Base-by-base conservation (phyloP, 202 grass and related monocot species). In the Cymbopogon flexuosus region DNA sequence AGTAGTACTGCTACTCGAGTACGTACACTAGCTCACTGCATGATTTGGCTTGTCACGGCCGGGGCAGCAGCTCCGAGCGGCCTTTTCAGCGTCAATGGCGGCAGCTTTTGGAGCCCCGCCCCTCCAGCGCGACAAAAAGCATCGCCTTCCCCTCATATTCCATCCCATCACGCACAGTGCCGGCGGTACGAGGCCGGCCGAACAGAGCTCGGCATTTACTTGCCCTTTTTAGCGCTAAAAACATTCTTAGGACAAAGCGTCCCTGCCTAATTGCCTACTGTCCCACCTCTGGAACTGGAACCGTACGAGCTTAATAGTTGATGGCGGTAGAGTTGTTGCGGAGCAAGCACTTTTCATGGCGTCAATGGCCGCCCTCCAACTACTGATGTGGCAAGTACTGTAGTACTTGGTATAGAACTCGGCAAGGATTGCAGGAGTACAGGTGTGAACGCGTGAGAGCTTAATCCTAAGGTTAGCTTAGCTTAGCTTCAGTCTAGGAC, bases 11-110 rank as follows among this genome's bases (percentile, higher is more conserved):
- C n/a, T n/a, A n/a, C n/a, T n/a, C n/a, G n/a, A n/a, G n/a, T n/a
- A n/a, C n/a, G n/a, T n/a, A n/a, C n/a, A n/a, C n/a, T n/a, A n/a
- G n/a, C 41, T 33, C 43, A 13, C 65, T 83, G 79, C 62, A 86
- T 89, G 87, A 86, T 79, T 82, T 89, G 83, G 87, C 83, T 62
- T 89, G 87, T 86, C 87, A 89, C 47, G 65, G 78, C 75, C 49
- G 10, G 19, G 33, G 35, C 35, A 36, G 21, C 30, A 40, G 22
- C 39, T 13, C 45, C 62, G 86, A 68, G 80, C 60, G 77, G 70
- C 47, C 83, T 82, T 89, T 85, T 85, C 87, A 62, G 83, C 80
- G 83, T 78, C 83, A 73, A 85, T 89, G 87, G 81, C 60, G 73
- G 66, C 73, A 69, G 68, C 87, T 86, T 89, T 89, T 15, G 31